Evolutionary conservation across 2,329 filamentous ascomycete species (phyloP).

Genomic region (Penicillium sp.): DNA sequence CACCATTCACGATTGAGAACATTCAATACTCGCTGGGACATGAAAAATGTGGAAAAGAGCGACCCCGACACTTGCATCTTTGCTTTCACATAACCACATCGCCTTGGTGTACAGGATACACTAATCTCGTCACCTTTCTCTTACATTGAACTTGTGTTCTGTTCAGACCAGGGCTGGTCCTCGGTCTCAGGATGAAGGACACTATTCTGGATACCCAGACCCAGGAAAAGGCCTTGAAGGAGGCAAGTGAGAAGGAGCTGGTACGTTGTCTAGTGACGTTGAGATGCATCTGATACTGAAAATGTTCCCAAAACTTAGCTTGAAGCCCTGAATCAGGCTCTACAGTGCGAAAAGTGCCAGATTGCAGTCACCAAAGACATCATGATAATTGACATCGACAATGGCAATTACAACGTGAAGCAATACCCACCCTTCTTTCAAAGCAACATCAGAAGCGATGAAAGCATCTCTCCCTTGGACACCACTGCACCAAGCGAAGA

Average conservation of each 20-base stretch:
- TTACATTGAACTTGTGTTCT: background rate
- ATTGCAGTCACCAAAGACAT: conserved; percentile 13
- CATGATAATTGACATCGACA: conserved; percentile 16
- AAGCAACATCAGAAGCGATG: conserved; percentile 5
- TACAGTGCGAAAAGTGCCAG: conserved; percentile 24
- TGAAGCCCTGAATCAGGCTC: conserved; percentile 24
- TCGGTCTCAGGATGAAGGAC: background rate
- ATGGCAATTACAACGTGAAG: conserved; percentile 14
- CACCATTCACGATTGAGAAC: background rate
- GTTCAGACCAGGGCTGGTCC: background rate
- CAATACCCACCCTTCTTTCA: conserved; percentile 22
- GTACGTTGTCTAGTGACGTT: background rate
- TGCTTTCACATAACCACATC: background rate
- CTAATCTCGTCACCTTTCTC: background rate
- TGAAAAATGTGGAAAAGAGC: background rate
- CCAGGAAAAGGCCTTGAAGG: conserved; percentile 1
- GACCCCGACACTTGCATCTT: background rate
- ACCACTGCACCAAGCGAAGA: background rate
- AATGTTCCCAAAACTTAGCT: background rate
- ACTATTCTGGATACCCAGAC: background rate
- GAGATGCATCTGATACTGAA: background rate
- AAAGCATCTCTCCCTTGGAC: conserved; percentile 15
- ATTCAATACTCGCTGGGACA: background rate
- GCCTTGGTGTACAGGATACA: background rate
- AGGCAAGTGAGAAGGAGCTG: conserved; percentile 4